phyloP scores from a whole-genome alignment of 441 rosid genomes.

The Metrosideros polymorpha region DNA sequence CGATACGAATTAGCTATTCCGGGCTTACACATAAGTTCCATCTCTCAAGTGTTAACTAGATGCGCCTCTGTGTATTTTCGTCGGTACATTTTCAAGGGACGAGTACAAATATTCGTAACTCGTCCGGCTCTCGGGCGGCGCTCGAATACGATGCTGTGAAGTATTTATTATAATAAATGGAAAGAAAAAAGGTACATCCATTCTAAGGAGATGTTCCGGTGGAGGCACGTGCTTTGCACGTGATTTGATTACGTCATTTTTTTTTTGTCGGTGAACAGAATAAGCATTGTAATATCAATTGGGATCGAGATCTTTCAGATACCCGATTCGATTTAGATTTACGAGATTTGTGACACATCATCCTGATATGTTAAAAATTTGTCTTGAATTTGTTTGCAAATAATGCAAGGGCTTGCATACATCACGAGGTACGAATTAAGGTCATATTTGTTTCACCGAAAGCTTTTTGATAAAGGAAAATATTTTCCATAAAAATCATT shows the following conservation, averaged over 20 bases:
- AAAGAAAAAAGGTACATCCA: not conserved
- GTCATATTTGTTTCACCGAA: no score
- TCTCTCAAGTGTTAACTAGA: fast-evolving
- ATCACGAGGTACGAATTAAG: no score
- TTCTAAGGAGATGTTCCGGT: not conserved
- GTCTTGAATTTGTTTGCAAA: no score
- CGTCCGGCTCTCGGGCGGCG: not conserved
- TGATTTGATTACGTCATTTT: no score
- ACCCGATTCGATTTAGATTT: not conserved
- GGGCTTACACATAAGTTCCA: no score
- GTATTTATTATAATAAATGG: no score
- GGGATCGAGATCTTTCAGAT: not conserved
- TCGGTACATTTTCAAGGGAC: not conserved
- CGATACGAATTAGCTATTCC: no score
- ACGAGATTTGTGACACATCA: fast-evolving
- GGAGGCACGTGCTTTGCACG: fast-evolving
- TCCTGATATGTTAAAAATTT: fast-evolving
- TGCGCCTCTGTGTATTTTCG: not conserved
- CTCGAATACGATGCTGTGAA: no score
- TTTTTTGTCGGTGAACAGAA: no score
- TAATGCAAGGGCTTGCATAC: no score
- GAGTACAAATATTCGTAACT: not conserved
- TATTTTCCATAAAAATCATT: no score
- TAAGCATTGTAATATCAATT: not conserved
- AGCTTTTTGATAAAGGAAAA: no score